Conservation (phyloP, 2,329 filamentous ascomycete genomes). For the Talaromyces sp. region DNA sequence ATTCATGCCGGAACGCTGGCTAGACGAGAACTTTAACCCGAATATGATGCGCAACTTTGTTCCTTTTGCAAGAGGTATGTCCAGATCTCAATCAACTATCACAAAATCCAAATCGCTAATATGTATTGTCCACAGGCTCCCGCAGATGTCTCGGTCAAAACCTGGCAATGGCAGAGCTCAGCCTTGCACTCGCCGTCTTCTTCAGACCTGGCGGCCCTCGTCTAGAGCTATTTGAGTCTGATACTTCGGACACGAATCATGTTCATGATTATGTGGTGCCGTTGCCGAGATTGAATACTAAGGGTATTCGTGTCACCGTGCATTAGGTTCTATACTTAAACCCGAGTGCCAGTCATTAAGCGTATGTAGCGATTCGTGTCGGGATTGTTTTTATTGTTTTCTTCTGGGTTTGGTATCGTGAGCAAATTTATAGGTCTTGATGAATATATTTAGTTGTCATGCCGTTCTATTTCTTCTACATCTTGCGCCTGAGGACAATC, state of each 20-base stretch:
- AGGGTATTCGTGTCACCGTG: conserved; percentile 27
- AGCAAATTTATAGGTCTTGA: background rate
- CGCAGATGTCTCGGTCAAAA: conserved; percentile 47
- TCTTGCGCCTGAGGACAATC: background rate
- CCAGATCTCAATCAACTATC: background rate
- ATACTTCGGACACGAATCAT: conserved; percentile 24
- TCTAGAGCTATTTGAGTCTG: conserved; percentile 27
- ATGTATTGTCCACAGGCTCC: conserved; percentile 28
- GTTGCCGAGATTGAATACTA: conserved; percentile 23
- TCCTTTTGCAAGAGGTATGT: conserved; percentile 36
- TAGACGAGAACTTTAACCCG: conserved; percentile 30
- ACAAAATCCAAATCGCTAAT: background rate
- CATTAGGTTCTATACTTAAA: conserved; percentile 13
- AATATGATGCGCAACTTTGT: conserved; percentile 34
- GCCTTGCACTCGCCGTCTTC: conserved; percentile 24
- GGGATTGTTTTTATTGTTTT: background rate
- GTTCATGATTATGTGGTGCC: conserved; percentile 28
- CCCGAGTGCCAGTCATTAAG: background rate
- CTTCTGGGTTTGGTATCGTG: background rate
- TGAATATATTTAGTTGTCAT: background rate
- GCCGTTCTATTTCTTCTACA: background rate
- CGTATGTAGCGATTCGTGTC: background rate
- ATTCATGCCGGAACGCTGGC: conserved; percentile 34
- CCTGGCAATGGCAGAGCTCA: conserved; percentile 30
- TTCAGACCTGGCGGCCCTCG: conserved; percentile 23